Conservation (phyloP, 2,329 filamentous ascomycete species). For the Fusarium sp. region DNA sequence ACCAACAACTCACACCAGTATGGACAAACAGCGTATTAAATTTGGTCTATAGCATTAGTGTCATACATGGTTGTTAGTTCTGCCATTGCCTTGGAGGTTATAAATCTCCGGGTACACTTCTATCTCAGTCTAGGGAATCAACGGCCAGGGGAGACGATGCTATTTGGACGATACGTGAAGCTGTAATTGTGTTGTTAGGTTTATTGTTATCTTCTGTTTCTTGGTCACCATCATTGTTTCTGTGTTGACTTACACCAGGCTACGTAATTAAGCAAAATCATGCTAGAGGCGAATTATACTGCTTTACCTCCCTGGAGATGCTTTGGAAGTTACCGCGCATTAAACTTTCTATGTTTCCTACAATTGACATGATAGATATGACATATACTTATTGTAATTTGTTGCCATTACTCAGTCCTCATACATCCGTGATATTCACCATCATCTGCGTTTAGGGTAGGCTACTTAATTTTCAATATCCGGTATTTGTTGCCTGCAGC, state of each 20-base stretch:
- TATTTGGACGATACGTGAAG: too few relatives aligned
- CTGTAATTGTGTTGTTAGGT: too few relatives aligned
- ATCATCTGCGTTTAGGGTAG: not conserved
- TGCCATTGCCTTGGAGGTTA: not conserved
- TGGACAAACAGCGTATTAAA: not conserved
- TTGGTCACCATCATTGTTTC: not conserved
- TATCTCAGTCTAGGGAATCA: not conserved
- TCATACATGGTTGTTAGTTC: not conserved
- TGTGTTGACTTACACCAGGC: not conserved
- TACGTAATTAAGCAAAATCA: not conserved
- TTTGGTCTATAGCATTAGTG: not conserved
- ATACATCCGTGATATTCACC: not conserved
- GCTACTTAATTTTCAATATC: not conserved
- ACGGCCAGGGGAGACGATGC: not conserved
- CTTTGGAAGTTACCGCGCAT: not conserved
- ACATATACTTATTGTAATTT: not conserved
- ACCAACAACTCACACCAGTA: not conserved
- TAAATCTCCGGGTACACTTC: not conserved
- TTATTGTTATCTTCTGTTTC: not conserved
- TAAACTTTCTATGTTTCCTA: not conserved
- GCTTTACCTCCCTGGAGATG: not conserved
- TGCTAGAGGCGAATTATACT: not conserved
- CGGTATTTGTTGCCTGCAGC: not conserved
- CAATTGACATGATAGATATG: not conserved
- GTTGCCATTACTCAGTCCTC: not conserved